Conservation (phyloP, 108 stramenopile genomes). For the Cyclostephanos tholiformis region DNA sequence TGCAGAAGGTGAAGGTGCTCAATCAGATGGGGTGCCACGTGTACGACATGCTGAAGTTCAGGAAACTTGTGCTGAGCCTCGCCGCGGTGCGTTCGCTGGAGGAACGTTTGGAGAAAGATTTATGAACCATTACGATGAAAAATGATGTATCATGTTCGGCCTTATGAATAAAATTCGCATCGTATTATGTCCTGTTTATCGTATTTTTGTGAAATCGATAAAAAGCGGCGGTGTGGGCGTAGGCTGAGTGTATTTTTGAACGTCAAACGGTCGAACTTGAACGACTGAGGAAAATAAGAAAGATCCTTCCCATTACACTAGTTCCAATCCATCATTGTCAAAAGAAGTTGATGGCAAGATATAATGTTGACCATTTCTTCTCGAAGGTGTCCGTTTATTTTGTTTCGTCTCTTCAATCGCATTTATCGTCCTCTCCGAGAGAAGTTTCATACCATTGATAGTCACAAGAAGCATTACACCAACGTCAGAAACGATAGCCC, state of each 20-base stretch:
- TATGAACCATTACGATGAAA: background rate
- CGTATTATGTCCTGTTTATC: too few relatives aligned
- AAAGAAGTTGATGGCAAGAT: conserved; percentile 6
- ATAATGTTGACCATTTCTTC: conserved; percentile 15
- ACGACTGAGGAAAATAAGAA: background rate
- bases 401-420: conserved; percentile 7
- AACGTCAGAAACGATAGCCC: conserved; percentile 84
- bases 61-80: conserved; percentile 73
- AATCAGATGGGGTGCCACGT: conserved; percentile 68
- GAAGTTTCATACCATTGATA: conserved; percentile 85
- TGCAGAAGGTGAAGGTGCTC: conserved; percentile 63
- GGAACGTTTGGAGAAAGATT: conserved; percentile 49
- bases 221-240: background rate
- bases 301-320: background rate
- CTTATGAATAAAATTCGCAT: background rate
- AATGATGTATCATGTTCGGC: background rate
- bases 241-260: background rate
- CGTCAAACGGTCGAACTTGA: too few relatives aligned
- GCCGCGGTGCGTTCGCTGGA: conserved; percentile 68
- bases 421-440: conserved; percentile 49
- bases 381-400: conserved; percentile 4
- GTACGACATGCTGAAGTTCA: conserved; percentile 79
- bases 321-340: background rate
- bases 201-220: background rate
- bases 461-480: conserved; percentile 88